phyloP scores from a whole-genome alignment of 2,329 filamentous ascomycete species.

The Capronia coronata region DNA sequence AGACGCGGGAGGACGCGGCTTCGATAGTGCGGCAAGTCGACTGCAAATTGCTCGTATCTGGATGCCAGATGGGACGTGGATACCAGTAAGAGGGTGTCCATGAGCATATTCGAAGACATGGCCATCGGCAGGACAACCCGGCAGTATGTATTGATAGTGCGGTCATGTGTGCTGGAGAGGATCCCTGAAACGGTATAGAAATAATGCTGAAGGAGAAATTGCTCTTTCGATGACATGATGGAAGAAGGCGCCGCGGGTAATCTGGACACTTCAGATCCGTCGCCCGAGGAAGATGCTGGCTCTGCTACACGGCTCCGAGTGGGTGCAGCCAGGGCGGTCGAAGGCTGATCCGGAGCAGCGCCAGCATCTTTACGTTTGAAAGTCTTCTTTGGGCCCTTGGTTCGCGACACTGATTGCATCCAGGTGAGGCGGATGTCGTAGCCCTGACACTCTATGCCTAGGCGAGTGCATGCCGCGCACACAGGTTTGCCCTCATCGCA shows the following conservation, averaged over 20 bases:
- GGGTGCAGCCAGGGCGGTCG: not conserved
- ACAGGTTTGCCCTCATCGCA: slow-evolving; percentile 11
- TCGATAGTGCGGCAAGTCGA: slow-evolving; percentile 3
- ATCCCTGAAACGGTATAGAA: slow-evolving; percentile 7
- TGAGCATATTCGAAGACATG: slow-evolving; percentile 1
- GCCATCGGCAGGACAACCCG: slow-evolving; percentile 6
- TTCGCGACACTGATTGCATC: slow-evolving; percentile 7
- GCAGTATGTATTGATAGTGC: slow-evolving; percentile 10
- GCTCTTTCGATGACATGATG: slow-evolving; percentile 3
- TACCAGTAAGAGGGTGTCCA: slow-evolving; percentile 7
- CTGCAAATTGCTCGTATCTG: slow-evolving; percentile 2
- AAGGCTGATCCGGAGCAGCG: not conserved
- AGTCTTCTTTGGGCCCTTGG: not conserved
- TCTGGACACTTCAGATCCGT: not conserved
- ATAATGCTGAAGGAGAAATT: slow-evolving; percentile 8
- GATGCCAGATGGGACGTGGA: slow-evolving; percentile 3
- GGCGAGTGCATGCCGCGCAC: slow-evolving; percentile 4
- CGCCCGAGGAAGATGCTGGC: not conserved
- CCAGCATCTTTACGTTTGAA: not conserved
- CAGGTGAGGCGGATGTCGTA: slow-evolving; percentile 11
- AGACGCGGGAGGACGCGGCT: slow-evolving; percentile 4
- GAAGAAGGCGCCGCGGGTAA: not conserved
- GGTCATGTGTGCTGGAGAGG: slow-evolving; percentile 9
- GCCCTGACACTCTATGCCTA: slow-evolving; percentile 8
- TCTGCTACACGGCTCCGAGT: not conserved